Base-by-base conservation (phyloP, 192 early-diverging fungal genomes). In the Coemansia sp. region DNA sequence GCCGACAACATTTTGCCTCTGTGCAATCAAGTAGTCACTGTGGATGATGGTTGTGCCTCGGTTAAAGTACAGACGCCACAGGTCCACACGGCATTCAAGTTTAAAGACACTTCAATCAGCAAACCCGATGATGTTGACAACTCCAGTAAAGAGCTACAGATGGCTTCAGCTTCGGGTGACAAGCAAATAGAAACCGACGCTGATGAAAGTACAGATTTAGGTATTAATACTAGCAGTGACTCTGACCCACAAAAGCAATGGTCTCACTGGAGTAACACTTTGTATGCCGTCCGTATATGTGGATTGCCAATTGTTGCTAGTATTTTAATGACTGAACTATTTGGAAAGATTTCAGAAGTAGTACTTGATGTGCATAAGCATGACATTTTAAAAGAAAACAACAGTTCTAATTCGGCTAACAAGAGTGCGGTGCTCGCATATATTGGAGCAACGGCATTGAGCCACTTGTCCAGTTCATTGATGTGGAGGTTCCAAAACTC, bases 241-340 rank as follows among this genome's bases (percentile, higher is more conserved):
- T 41, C 40, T 14, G 19, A 46, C 2, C 5, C n/a, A 46, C 4
- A 6, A 19, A 46, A 46, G n/a, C 45, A 46, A 17, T 46, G 48
- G 63, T 19, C 63, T 2, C 21, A 53, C n/a, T 89, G 88, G 87
- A 70, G 87, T n/a, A 81, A 81, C 5, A 57, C 71, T 31, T 86
- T 85, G 85, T 84, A 76, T n/a, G 53, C 34, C 36, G 16, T 78
- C 78, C 51, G 21, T 62, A 34, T 42, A 17, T 42, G n/a, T 44
- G 53, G 64, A 11, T 10, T 21, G 21, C 21, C 37, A 27, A 13
- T 46, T 6, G 2, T 66, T 44, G 37, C 10, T 2, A 24, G 39
- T 0, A 40, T 57, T 29, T 5, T 42, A 21, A 3, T 57, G 4
- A 31, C 64, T 2, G 36, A 13, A 0, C 9, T 41, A 17, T n/a